Base-by-base conservation (phyloP, 2,329 filamentous ascomycete genomes). In the Zalaria obscura region DNA sequence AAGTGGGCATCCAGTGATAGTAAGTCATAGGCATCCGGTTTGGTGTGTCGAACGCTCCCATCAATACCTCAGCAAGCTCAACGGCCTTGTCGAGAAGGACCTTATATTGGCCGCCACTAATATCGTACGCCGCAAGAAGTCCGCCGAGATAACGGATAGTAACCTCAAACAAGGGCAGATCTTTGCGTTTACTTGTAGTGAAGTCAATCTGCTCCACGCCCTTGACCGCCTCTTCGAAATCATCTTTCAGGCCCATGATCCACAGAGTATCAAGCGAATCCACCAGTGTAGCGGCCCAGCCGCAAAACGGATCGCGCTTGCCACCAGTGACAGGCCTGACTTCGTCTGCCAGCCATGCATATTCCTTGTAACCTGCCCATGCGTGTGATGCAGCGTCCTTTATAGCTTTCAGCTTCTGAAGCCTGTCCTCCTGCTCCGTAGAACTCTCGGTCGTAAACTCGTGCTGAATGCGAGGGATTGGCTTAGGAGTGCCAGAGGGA, bases 151-250 rank as follows among this genome's bases (percentile, higher is more conserved):
- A 94, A 40, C 89, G 77, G 55, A 96, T 95, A 7, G 80, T 84
- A 1, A 87, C 93, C 62, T 95, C 88, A 52, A 95, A 95, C 5
- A 93, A 71, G n/a, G 86, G 87, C 36, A 95, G 91, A 38, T 83
- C 75, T 32, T 62, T 57, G 38, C 78, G 69, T 9, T 67, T 60
- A 27, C 76, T 80, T 7, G 74, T 81, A 3, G 83, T 91, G 52
- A 95, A 95, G 60, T 95, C 86, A 44, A 95, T 89, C 4, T 73
- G 61, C 43, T 70, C 70, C 25, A 88, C 76, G 3, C 72, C 77
- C 40, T 74, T 69, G 36, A 83, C 76, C 2, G 85, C 86, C 46
- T 85, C 78, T 44, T 85, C 76, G 52, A 93, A 93, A 52, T 93
- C 84, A 0, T 81, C 70, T 52, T 75, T 73, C 56, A 93, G 55